Evolutionary conservation across 257 asterid genomes (phyloP).

Genomic region (Forsythia suspensa): DNA sequence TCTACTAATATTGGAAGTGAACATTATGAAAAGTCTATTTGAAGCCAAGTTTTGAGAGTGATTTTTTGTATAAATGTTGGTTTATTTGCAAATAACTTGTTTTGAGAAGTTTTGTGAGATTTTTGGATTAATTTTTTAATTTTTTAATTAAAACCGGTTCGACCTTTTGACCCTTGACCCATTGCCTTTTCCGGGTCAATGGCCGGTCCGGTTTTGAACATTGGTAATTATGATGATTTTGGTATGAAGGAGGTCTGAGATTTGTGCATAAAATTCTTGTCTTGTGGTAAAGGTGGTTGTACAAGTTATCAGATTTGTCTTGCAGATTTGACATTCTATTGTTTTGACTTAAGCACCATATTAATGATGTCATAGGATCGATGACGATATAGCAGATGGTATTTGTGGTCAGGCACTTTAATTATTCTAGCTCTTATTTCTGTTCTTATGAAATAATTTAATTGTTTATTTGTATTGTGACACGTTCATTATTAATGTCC

Average conservation of each 20-base stretch:
- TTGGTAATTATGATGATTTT: too few relatives aligned
- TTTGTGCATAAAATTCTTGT: neutral
- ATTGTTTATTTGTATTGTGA: conserved; percentile 1
- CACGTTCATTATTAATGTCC: conserved; percentile 20
- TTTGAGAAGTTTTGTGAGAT: too few relatives aligned
- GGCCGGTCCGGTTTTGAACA: too few relatives aligned
- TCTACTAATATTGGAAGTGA: too few relatives aligned
- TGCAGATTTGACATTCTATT: neutral
- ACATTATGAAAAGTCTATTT: too few relatives aligned
- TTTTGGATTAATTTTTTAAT: too few relatives aligned
- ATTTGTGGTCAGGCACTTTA: neutral
- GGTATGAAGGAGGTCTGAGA: neutral
- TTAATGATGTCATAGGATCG: neutral
- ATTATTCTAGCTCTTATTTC: neutral
- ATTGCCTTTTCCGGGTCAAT: too few relatives aligned
- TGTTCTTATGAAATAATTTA: neutral
- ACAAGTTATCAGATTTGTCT: neutral
- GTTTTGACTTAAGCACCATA: neutral
- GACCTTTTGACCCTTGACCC: too few relatives aligned
- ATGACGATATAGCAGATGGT: neutral
- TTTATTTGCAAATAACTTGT: too few relatives aligned
- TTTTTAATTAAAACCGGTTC: too few relatives aligned
- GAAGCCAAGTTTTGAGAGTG: too few relatives aligned
- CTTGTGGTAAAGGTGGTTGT: neutral
- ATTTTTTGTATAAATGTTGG: too few relatives aligned